Evolutionary conservation across 192 early-diverging fungal species (phyloP), one percentile per base, ranked within the genome.

Genomic region (Coemansia sp.): DNA sequence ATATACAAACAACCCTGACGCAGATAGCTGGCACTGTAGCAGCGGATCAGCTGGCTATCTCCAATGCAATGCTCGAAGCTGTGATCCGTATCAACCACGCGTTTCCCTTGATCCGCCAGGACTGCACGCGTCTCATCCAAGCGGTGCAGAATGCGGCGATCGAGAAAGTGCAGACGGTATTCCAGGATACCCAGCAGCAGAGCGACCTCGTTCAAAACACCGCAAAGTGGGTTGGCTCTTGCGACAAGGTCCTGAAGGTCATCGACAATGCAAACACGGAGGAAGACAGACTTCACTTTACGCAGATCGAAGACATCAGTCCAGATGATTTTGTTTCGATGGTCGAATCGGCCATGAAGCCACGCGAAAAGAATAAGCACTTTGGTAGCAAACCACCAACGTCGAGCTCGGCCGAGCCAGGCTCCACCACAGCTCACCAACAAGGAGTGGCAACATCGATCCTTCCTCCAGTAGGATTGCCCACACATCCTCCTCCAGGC

Each of bases 1-100:
- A 81, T 34, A 58, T 72, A 3, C 73, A 71, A 53, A 80, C 75
- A 6, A 79, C 75, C 0, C 66, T 79, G 14, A 50, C 57, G 10
- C 75, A 79, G 47, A 62, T 68, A 10, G 45, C 62, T 33, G 68
- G 69, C 27, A 57, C 75, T 1, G 58, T 55, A 11, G 45, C 59
- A 22, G 37, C 58, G 19, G 68, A 76, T 6, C 62, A 79, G 62
- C 66, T 68, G 22, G 62, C 50, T 13, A 56, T 79, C 20, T 45
- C 65, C 55, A 65, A 72, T 19, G 70, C 75, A 1, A 79, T 79
- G 75, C 50, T 72, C 23, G 57, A 64, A 17, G 56, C 70, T 10
- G 62, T 79, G 15, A 37, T 68, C 1, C 52, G 62, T 1, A 71
- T 79, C 22, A 33, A 38, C 36, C 25, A 31, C 2, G 38, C 62